Base-by-base conservation (phyloP, 225 moss, liverwort and hornwort genomes). In the Polytrichum commune region DNA sequence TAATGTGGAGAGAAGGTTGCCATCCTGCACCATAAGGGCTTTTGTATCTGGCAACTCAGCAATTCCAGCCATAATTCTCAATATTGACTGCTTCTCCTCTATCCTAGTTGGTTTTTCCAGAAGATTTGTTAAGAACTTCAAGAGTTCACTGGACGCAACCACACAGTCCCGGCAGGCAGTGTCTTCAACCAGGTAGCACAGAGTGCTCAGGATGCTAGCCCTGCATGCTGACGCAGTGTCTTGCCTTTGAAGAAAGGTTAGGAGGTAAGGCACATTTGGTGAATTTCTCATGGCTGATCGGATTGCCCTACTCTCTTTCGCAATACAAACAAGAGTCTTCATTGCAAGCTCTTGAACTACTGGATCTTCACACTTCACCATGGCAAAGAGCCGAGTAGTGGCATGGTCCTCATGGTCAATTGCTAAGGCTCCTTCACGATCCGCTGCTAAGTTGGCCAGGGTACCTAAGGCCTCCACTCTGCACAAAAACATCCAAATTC, bases 161-260 rank as follows among this genome's bases (percentile, higher is more conserved):
- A 87, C 72, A 63, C 78, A 83, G 25, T 75, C 66, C 6, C 87
- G 69, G 32, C 64, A 75, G 18, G 83, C 81, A 60, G 69, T 76
- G 68, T 87, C 87, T 13, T 76, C 87, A 53, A 78, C 76, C 55
- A 87, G 83, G 54, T 81, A 80, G 28, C 75, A 83, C 55, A 87
- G 30, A 20, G 84, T 78, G 68, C 73, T 67, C 22, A 87, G 64
- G 19, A 78, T 76, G 75, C 78, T 76, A 27, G 71, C 55, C 65
- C 81, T 78, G 64, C 75, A 80, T 55, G 72, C 23, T 4, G 70
- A 54, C 1, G 73, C 80, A 5, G 81, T 33, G 23, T 63, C 62
- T 64, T 67, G 38, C 23, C 60, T 69, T 62, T 76, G 76, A n/a
- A 87, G 78, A 25, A 87, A 73, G 13, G 63, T 32, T 7, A 77